These are phyloP conservation scores for Eremothecium gossypii DNA, from an alignment of 1,139 yeast species.

Conservation along the genomic window DNA sequence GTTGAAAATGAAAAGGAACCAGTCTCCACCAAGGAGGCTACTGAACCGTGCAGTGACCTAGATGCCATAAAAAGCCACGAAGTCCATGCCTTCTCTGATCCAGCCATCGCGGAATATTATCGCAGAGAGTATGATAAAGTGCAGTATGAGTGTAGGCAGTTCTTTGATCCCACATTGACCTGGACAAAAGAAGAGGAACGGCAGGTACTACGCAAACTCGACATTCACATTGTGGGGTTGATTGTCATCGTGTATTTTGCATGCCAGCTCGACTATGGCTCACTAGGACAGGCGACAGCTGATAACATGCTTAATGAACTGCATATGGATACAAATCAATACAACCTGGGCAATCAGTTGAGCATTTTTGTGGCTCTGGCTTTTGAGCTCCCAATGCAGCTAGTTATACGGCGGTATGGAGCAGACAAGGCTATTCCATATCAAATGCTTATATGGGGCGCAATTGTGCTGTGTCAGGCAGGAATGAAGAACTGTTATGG, in stretches of 20 bases:
- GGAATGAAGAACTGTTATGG: constrained; percentile 32
- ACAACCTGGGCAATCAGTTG: constrained; percentile 40
- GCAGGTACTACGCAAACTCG: constrained; percentile 35
- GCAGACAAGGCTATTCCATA: constrained; percentile 48
- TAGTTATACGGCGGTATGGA: constrained; percentile 43
- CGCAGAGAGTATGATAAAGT: constrained; percentile 34
- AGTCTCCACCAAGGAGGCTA: no score
- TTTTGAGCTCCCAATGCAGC: constrained; percentile 47
- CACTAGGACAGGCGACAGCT: constrained; percentile 42
- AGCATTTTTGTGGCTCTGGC: constrained; percentile 36
- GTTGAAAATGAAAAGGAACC: no score
- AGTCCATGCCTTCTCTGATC: constrained; percentile 29
- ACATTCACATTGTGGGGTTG: constrained; percentile 37
- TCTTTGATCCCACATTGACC: constrained; percentile 39
- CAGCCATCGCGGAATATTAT: constrained; percentile 36
- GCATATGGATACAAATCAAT: constrained; percentile 39
- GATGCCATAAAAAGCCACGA: no score
- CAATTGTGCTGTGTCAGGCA: constrained; percentile 40
- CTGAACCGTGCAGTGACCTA: no score
- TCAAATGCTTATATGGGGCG: constrained; percentile 43
- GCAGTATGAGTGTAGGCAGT: constrained; percentile 37
- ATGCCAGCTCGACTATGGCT: constrained; percentile 44
- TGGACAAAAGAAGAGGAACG: constrained; percentile 42
- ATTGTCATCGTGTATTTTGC: constrained; percentile 43
- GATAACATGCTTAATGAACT: constrained; percentile 41